Percentiles rank a stretch among this genome's conserved stretches.
These are phyloP conservation scores for Simmondsia chinensis DNA, from an alignment of 148 eudicot species.

Conservation along the genomic window DNA sequence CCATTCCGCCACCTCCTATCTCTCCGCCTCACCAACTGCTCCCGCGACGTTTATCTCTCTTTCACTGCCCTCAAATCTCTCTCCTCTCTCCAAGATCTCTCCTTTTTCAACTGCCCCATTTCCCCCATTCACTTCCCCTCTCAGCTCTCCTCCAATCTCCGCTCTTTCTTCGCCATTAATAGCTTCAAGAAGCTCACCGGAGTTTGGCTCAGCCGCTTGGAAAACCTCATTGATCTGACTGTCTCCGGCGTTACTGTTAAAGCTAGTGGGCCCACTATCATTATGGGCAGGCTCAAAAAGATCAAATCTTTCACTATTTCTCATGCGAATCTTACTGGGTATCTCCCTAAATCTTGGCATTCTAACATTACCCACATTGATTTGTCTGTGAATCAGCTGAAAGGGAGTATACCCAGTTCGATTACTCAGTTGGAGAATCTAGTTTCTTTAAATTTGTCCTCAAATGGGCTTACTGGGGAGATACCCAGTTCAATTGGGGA, in stretches of 20 bases:
- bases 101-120: slow-evolving; percentile 44
- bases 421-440: slow-evolving; percentile 39
- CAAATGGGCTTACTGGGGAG: slow-evolving; percentile 39
- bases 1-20: slow-evolving; percentile 64
- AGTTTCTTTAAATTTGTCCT: slow-evolving; percentile 38
- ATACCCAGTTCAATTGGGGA: slow-evolving; percentile 62
- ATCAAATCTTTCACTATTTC: slow-evolving; percentile 34
- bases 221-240: slow-evolving; percentile 34
- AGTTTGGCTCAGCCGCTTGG: slow-evolving; percentile 23
- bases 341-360: slow-evolving; percentile 60
- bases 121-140: slow-evolving; percentile 17
- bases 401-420: slow-evolving; percentile 46
- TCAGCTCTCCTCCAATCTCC: slow-evolving; percentile 19
- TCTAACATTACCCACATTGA: slow-evolving; percentile 39
- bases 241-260: slow-evolving; percentile 30
- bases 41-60: slow-evolving; percentile 41
- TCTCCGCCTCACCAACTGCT: slow-evolving; percentile 55
- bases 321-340: slow-evolving; percentile 46
- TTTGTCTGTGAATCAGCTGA: slow-evolving; percentile 47
- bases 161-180: slow-evolving; percentile 28
- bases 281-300: slow-evolving; percentile 23
- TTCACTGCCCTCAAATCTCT: slow-evolving; percentile 55
- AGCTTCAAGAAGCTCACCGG: slow-evolving; percentile 24
- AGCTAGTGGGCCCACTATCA: slow-evolving; percentile 45
- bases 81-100: slow-evolving; percentile 41